These are phyloP conservation scores for Cyamopsis tetragonoloba DNA, from an alignment of 306 rosid genomes.

Conservation along the genomic window DNA sequence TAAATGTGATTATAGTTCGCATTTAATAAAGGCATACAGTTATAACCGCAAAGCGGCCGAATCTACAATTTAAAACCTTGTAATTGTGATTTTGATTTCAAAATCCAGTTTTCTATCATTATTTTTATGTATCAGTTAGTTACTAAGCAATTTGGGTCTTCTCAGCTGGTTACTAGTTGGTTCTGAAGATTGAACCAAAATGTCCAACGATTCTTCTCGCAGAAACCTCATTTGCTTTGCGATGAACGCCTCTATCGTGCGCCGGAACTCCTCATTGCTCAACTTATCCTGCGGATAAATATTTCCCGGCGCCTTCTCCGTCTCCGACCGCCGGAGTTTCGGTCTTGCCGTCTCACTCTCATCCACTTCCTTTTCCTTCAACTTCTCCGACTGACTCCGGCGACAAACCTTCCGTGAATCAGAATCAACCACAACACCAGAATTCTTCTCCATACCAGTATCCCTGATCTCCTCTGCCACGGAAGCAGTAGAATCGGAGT, in stretches of 20 bases:
- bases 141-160: background rate
- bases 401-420: slow-evolving; percentile 18
- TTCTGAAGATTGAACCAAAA: slow-evolving; percentile 30
- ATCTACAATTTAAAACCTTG: too few species aligned
- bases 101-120: background rate
- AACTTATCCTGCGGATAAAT: slow-evolving; percentile 40
- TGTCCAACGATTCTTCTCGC: slow-evolving; percentile 44
- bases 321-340: slow-evolving; percentile 52
- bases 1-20: too few species aligned
- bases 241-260: slow-evolving; percentile 68
- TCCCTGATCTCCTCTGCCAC: slow-evolving; percentile 31
- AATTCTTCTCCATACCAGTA: background rate
- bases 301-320: slow-evolving; percentile 34
- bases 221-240: slow-evolving; percentile 70
- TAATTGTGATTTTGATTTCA: background rate
- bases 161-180: background rate
- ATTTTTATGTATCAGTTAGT: background rate
- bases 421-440: background rate
- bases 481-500: background rate
- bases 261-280: slow-evolving; percentile 79
- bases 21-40: too few species aligned
- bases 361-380: background rate
- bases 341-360: background rate
- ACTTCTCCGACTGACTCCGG: slow-evolving; percentile 48
- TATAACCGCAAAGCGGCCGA: too few species aligned